Evolutionary conservation across 108 stramenopile genomes (phyloP).

Genomic region (Cyclotella cryptica): DNA sequence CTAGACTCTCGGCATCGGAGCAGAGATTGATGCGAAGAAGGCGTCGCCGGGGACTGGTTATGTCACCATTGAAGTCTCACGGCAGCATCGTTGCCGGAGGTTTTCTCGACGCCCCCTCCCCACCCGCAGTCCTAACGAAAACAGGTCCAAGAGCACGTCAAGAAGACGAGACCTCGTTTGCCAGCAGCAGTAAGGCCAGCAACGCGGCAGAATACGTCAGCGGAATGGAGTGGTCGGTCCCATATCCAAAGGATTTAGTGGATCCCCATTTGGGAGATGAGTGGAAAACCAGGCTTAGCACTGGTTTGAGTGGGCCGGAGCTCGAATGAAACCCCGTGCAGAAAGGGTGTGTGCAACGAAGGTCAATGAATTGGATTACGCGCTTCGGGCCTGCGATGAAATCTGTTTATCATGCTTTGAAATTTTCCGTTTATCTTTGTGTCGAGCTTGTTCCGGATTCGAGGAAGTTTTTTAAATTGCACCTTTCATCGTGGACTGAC

Average conservation of each 20-base stretch:
- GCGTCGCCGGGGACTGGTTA: conserved; percentile 20
- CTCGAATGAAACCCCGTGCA: neutral
- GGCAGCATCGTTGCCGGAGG: neutral
- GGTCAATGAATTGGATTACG: neutral
- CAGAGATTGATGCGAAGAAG: conserved; percentile 17
- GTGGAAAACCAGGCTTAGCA: conserved; percentile 1
- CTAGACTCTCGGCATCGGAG: conserved; percentile 11
- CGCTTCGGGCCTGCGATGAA: neutral
- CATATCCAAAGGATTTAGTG: conserved; percentile 12
- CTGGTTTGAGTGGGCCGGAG: neutral
- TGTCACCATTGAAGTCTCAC: neutral
- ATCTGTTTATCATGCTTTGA: neutral
- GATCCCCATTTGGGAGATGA: conserved; percentile 12
- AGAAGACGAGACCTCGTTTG: neutral
- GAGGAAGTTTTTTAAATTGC: neutral
- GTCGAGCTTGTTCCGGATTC: too few species aligned
- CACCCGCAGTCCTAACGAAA: neutral
- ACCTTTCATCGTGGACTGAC: neutral
- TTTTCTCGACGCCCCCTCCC: neutral
- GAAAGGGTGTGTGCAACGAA: too few species aligned
- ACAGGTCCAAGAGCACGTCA: neutral
- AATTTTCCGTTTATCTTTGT: too few species aligned
- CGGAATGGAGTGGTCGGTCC: conserved; percentile 2
- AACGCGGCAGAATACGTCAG: neutral
- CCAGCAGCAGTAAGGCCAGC: neutral